phyloP scores from a whole-genome alignment of 2,329 filamentous ascomycete species.

The Colletotrichum abscissum region DNA sequence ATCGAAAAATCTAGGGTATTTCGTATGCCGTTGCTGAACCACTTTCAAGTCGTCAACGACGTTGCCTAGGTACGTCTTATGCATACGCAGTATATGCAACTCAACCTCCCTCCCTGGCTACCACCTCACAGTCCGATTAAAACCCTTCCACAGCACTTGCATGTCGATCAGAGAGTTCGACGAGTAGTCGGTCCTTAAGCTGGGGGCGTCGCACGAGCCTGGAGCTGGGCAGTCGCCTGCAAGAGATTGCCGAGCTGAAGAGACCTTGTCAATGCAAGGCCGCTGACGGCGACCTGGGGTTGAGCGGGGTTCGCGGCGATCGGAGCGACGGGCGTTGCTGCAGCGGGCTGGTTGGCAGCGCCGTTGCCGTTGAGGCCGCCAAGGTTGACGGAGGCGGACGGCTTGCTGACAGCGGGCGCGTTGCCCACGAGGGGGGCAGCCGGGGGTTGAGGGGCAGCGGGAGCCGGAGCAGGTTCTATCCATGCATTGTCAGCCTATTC shows the following conservation, averaged over 20 bases:
- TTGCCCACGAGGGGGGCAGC: constrained; percentile 19
- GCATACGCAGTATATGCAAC: neutral
- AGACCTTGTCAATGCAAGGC: constrained; percentile 54
- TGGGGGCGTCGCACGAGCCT: constrained; percentile 31
- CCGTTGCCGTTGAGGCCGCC: constrained; percentile 36
- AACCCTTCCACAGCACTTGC: neutral
- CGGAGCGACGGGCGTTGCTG: constrained; percentile 22
- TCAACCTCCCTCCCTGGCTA: neutral
- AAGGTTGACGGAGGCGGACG: constrained; percentile 37
- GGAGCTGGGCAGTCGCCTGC: constrained; percentile 32
- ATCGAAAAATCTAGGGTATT: constrained; percentile 33
- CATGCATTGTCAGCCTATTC: neutral
- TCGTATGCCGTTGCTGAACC: constrained; percentile 29
- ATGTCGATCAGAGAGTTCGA: neutral
- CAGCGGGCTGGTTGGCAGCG: constrained; percentile 25
- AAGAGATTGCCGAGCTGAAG: constrained; percentile 57
- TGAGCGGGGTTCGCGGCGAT: constrained; percentile 37
- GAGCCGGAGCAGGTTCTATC: constrained; percentile 18
- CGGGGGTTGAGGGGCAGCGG: constrained; percentile 18
- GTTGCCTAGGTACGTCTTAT: neutral
- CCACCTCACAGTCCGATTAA: neutral
- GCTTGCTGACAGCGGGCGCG: constrained; percentile 35
- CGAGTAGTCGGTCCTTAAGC: neutral
- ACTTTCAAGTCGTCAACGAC: constrained; percentile 4
- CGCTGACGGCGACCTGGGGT: constrained; percentile 46